Base-by-base conservation (phyloP, 352 stramenopile genomes). In the Blastocystis sp. region DNA sequence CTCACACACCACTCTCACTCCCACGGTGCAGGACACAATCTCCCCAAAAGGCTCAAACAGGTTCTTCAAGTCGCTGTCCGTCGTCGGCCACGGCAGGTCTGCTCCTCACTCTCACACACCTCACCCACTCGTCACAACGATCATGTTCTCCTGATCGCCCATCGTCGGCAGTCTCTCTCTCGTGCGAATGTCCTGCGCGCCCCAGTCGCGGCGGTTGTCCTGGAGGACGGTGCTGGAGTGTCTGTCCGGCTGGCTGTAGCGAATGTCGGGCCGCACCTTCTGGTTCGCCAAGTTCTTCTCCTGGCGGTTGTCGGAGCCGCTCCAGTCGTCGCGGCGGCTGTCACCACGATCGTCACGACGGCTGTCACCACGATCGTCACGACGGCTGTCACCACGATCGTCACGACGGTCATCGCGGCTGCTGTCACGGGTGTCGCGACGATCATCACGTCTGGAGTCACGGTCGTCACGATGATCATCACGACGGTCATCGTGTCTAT, bases 1-100 rank as follows among this genome's bases (percentile, higher is more conserved):
- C 7, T 74, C 41, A 74, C 34, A 11, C 41, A 9, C 4, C 64
- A 9, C 9, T n/a, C 41, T 11, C 3, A n/a, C 17, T 52, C 17
- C 28, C 41, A 74, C 64, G 9, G 17, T 74, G 64, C 64, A 74
- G 23, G 40, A n/a, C 28, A 52, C 23, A 41, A 74, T 74, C 41
- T 2, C 45, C 5, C 64, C 64, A 48, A 52, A 74, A 21, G 17
- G 34, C 7, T 74, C 64, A n/a, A 74, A 74, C 21, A 74, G 1
- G 17, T 52, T 74, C 21, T 9, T 14, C 64, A 74, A 45, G 21
- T 74, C 64, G 9, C 17, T 41, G 23, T 74, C 41, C 7, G 64
- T 74, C 2, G 23, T 52, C 1, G 1, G 34, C 64, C 64, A 74
- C 1, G 64, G 64, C 10, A 74, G 28, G 21, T 74, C 64, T 74